Evolutionary conservation across 805 yeast genomes (phyloP).

Genomic region (Saitoella complicata): DNA sequence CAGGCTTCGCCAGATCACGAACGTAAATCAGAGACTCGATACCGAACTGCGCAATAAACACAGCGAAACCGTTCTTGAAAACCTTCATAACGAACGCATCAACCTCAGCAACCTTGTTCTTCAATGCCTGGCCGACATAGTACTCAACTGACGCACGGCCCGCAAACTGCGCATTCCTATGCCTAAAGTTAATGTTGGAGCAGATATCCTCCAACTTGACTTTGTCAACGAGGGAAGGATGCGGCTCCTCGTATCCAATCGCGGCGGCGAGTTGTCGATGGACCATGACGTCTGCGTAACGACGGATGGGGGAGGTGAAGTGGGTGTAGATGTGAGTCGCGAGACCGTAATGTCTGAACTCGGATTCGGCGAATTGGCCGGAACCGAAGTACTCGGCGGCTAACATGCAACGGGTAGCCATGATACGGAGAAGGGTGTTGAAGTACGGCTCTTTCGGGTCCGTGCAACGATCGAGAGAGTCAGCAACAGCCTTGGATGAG

Average conservation of each 20-base stretch:
- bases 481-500: constrained; percentile 81
- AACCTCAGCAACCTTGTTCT: constrained; percentile 59
- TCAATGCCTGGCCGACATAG: constrained; percentile 95
- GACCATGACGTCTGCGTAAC: constrained; percentile 95
- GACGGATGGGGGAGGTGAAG: constrained; percentile 94
- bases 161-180: constrained; percentile 96
- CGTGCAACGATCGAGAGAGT: constrained; percentile 73
- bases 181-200: constrained; percentile 79
- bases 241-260: constrained; percentile 76
- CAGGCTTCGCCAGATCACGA: neutral
- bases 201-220: constrained; percentile 77
- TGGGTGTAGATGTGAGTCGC: constrained; percentile 97
- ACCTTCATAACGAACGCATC: constrained; percentile 87
- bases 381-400: constrained; percentile 95
- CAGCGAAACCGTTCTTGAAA: constrained; percentile 87
- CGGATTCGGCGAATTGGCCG: constrained; percentile 78
- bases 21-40: constrained; percentile 66
- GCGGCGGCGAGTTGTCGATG: constrained; percentile 98
- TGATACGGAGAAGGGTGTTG: constrained; percentile 81
- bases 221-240: constrained; percentile 72
- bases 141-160: constrained; percentile 97
- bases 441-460: constrained; percentile 78
- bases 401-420: constrained; percentile 98
- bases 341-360: constrained; percentile 89
- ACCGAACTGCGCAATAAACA: constrained; percentile 88